Conservation (phyloP, 768 basidiomycete genomes). For the Psilocybe subaeruginosa region DNA sequence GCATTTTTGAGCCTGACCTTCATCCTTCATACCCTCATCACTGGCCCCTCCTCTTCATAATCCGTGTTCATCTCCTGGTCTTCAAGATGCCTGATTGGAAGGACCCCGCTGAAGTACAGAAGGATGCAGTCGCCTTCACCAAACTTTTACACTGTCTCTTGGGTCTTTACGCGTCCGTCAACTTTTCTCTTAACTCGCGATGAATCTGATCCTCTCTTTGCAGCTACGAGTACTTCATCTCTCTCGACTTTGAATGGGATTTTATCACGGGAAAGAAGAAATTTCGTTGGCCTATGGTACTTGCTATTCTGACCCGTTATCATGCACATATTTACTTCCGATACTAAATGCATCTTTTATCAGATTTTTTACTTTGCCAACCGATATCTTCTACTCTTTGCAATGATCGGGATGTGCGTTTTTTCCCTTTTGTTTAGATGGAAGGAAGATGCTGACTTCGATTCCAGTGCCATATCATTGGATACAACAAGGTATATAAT, state of each 20-base stretch:
- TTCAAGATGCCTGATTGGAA: conserved; percentile 57
- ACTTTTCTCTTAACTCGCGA: not conserved
- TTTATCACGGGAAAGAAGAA: conserved; percentile 55
- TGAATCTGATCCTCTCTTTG: not conserved
- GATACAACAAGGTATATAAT: conserved; percentile 43
- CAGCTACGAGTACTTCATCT: conserved; percentile 68
- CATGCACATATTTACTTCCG: not conserved
- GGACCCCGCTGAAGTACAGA: conserved; percentile 46
- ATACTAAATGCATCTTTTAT: not conserved
- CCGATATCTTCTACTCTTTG: conserved; percentile 66
- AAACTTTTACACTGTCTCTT: conserved; percentile 62
- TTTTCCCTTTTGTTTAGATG: conserved; percentile 1
- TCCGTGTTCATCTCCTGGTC: not conserved
- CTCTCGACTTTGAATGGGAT: conserved; percentile 66
- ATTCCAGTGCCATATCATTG: conserved; percentile 49
- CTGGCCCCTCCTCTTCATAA: not conserved
- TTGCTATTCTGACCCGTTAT: conserved; percentile 11
- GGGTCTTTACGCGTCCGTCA: conserved; percentile 55
- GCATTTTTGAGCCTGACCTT: not conserved
- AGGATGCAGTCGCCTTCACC: conserved; percentile 46
- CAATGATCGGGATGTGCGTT: conserved; percentile 70
- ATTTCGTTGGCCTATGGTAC: conserved; percentile 73
- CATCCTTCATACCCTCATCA: not conserved
- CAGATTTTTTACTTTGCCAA: conserved; percentile 72
- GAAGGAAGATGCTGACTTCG: conserved; percentile 8